Evolutionary conservation across 2,329 filamentous ascomycete genomes (phyloP), one percentile per base, ranked within the genome.

Genomic region (Cytospora piceae): DNA sequence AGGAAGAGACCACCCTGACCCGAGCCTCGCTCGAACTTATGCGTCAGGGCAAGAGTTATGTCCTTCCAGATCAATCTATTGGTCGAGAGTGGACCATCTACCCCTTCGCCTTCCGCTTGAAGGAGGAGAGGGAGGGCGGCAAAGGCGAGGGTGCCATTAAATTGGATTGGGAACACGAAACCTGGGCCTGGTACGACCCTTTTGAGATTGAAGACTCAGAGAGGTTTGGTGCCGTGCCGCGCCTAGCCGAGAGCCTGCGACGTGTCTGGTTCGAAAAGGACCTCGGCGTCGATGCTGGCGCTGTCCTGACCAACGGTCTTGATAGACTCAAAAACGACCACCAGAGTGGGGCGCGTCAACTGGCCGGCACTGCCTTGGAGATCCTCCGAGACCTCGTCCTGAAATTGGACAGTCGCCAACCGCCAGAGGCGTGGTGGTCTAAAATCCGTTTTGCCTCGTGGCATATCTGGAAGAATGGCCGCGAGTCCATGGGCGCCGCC

Each of bases 401-500:
- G 7, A 71, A 73, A 57, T 74, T 80, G 46, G 73, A 75, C 8
- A 32, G 54, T 0, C 58, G 69, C 12, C 67, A 68, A 29, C 68
- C 4, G 67, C 61, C 22, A 59, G 74, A 80, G 0, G 74, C 73
- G 8, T 87, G 86, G 81, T 90, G 87, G 86, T 74, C 73, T 31
- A 80, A 79, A 32, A 73, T 84, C n/a, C 79, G 85, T 17, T 81
- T 85, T 77, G 80, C 79, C 2, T 85, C 82, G 2, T 90, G 88
- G 84, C 85, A 89, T 73, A 76, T 91, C 1, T 86, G 84, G 74
- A 88, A 88, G 71, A 87, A 88, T 62, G 86, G 87, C 0, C 81
- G 87, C n/a, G 86, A 87, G 68, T 87, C 83, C 72, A 90, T 90
- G 87, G 83, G 83, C 0, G 83, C 87, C 0, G 82, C 87, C 1